phyloP scores from a whole-genome alignment of 768 basidiomycete genomes.

The Agrocybe pediades region DNA sequence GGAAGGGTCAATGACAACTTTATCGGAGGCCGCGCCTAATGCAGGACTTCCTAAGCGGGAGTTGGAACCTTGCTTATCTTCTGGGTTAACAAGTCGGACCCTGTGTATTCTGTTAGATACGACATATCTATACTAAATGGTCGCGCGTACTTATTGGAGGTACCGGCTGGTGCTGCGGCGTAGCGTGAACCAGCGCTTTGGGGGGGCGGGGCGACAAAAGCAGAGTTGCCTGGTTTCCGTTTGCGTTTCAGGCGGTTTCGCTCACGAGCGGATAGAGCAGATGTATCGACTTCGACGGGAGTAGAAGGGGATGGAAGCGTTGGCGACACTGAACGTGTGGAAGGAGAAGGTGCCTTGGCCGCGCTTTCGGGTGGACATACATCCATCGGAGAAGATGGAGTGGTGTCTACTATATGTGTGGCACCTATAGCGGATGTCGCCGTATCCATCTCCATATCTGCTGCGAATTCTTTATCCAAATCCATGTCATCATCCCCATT shows the following conservation, averaged over 20 bases:
- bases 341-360: slow-evolving; percentile 40
- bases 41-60: slow-evolving; percentile 65
- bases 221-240: slow-evolving; percentile 83
- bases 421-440: slow-evolving; percentile 42
- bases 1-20: slow-evolving; percentile 74
- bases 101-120: slow-evolving; percentile 35
- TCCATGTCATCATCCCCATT: slow-evolving; percentile 82
- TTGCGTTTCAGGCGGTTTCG: slow-evolving; percentile 94
- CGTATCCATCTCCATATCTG: slow-evolving; percentile 51
- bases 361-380: slow-evolving; percentile 36
- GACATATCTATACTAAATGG: neutral
- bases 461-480: slow-evolving; percentile 78
- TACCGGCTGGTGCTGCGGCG: slow-evolving; percentile 54
- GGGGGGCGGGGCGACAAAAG: slow-evolving; percentile 78
- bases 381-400: slow-evolving; percentile 44
- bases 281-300: slow-evolving; percentile 46
- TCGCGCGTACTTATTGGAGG: slow-evolving; percentile 55
- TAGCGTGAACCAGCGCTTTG: slow-evolving; percentile 64
- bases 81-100: slow-evolving; percentile 71
- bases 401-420: slow-evolving; percentile 40
- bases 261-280: slow-evolving; percentile 84
- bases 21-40: slow-evolving; percentile 50
- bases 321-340: slow-evolving; percentile 48
- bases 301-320: slow-evolving; percentile 54
- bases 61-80: slow-evolving; percentile 49